Evolutionary conservation across 139 green algal species (phyloP).

Genomic region (Tetradesmus lagerheimii): DNA sequence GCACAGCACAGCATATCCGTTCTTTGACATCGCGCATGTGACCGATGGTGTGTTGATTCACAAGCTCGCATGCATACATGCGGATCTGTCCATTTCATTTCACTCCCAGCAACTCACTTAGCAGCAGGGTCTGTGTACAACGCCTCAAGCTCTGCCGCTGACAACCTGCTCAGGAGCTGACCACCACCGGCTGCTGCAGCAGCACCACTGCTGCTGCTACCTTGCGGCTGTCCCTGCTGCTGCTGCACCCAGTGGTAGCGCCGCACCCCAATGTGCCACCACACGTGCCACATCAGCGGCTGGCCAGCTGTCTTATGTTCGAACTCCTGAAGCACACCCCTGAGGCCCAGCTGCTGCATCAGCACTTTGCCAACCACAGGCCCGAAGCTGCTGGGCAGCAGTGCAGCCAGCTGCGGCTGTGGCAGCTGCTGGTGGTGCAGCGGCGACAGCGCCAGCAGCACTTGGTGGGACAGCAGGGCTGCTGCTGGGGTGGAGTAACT

Average conservation of each 20-base stretch:
- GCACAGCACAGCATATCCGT: too few relatives aligned
- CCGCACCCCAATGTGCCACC: conserved; percentile 4
- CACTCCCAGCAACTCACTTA: not conserved
- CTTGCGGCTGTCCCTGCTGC: not conserved
- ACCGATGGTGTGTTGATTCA: too few relatives aligned
- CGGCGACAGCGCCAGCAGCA: not conserved
- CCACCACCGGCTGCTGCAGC: not conserved
- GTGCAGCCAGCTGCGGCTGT: not conserved
- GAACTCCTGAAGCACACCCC: not conserved
- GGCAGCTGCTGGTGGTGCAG: conserved; percentile 11
- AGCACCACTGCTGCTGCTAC: not conserved
- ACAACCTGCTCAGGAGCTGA: not conserved
- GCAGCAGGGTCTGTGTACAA: not conserved
- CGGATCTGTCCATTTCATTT: too few relatives aligned
- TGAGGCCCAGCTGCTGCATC: not conserved
- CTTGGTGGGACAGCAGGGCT: not conserved
- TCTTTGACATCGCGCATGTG: too few relatives aligned
- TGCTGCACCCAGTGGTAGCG: not conserved
- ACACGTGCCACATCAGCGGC: conserved; percentile 7
- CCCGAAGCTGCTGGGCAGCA: conserved; percentile 22
- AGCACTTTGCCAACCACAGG: not conserved
- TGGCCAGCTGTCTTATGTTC: not conserved
- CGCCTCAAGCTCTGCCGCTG: not conserved
- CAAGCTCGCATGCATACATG: too few relatives aligned
- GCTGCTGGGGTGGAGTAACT: not conserved